A percentile compares a stretch with the other conserved stretches of the same genome.
phyloP scores from a whole-genome alignment of 257 asterid species.

The Solanum peruvianum region DNA sequence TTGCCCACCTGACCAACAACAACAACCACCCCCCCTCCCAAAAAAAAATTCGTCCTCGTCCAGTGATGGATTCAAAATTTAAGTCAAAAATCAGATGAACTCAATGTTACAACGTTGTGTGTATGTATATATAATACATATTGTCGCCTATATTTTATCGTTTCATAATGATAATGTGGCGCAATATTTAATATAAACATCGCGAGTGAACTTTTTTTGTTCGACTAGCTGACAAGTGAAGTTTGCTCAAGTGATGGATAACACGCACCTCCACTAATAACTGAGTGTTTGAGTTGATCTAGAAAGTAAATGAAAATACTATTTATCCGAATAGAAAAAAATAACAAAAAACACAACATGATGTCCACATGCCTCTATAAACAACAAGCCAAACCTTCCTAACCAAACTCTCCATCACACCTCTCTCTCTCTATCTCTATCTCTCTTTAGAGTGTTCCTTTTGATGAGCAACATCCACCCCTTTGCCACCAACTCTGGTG shows the following conservation, averaged over 20 bases:
- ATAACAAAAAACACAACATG: neutral
- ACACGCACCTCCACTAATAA: neutral
- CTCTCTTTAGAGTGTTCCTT: too few species aligned
- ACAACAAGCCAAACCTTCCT: constrained; percentile 9
- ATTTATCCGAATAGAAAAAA: neutral
- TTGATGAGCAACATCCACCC: neutral
- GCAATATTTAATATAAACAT: neutral
- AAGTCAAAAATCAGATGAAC: neutral
- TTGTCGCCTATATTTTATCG: neutral
- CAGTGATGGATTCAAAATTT: neutral
- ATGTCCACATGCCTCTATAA: constrained; percentile 9
- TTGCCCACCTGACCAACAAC: constrained; percentile 13
- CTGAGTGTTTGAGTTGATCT: neutral
- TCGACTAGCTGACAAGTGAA: neutral
- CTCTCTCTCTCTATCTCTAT: neutral
- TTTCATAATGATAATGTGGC: too few species aligned
- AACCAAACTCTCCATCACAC: constrained; percentile 26
- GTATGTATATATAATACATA: neutral
- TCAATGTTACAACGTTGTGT: fast-evolving
- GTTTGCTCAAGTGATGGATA: neutral
- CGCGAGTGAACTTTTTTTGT: neutral
- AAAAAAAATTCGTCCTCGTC: too few species aligned
- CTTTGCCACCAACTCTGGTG: neutral
- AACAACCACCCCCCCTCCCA: too few species aligned
- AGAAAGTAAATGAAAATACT: neutral